Conservation (phyloP, 2,329 filamentous ascomycete species). For the Apiospora phragmitis region DNA sequence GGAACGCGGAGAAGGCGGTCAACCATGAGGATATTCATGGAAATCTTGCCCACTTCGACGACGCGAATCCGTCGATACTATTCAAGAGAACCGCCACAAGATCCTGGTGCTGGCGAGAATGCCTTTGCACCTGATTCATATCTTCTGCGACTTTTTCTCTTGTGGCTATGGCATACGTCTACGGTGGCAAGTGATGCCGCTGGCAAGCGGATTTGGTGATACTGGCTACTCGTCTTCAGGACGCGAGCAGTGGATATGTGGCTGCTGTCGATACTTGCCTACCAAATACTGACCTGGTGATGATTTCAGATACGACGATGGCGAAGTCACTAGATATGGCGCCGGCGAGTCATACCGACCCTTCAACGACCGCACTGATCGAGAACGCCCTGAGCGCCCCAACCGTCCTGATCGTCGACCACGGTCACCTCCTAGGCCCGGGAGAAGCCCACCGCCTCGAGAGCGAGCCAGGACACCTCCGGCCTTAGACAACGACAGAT, state of each 20-base stretch:
- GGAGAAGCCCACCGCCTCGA: constrained; percentile 8
- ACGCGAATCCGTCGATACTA: not conserved
- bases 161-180: not conserved
- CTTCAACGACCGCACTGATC: constrained; percentile 42
- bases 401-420: constrained; percentile 37
- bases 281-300: not conserved
- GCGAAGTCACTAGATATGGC: constrained; percentile 62
- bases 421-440: constrained; percentile 27
- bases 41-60: not conserved
- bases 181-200: not conserved
- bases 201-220: not conserved
- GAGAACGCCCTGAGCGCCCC: constrained; percentile 41
- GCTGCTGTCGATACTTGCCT: not conserved
- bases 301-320: constrained; percentile 55
- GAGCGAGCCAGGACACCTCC: constrained; percentile 37
- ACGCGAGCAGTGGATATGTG: not conserved
- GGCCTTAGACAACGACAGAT: constrained; percentile 46
- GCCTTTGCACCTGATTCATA: not conserved
- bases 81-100: not conserved
- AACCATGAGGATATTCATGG: not conserved
- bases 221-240: not conserved
- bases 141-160: not conserved
- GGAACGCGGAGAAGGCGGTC: not conserved
- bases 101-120: not conserved
- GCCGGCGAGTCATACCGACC: constrained; percentile 63